Percentiles rank a stretch among this genome's conserved stretches.
phyloP scores from a whole-genome alignment of 148 eudicot species.

The Persicaria maculosa region DNA sequence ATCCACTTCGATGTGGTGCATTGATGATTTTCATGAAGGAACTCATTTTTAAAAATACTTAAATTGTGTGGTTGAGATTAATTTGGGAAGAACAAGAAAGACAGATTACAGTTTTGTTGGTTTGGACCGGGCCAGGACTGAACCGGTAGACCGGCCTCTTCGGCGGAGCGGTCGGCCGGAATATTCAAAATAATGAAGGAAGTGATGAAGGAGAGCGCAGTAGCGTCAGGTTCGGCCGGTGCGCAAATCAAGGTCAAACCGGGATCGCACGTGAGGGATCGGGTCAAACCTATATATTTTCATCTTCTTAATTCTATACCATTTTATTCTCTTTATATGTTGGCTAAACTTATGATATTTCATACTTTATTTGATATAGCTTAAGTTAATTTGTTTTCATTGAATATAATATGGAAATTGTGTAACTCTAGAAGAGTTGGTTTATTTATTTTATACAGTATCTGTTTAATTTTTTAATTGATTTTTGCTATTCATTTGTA shows the following conservation, averaged over 20 bases:
- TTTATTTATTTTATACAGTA: too few relatives aligned
- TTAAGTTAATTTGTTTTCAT: too few relatives aligned
- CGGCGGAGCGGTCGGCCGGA: constrained; percentile 1
- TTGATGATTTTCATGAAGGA: not conserved
- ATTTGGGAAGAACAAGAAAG: not conserved
- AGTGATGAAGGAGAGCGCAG: not conserved
- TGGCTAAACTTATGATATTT: not conserved
- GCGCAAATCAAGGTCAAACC: constrained; percentile 9
- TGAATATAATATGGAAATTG: too few relatives aligned
- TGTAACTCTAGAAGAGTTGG: too few relatives aligned
- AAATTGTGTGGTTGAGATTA: not conserved
- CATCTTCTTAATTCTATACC: not conserved
- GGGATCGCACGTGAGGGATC: constrained; percentile 42
- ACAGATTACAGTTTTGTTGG: constrained; percentile 9
- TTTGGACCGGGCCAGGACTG: constrained; percentile 1
- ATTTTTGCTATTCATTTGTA: too few relatives aligned
- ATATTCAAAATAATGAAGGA: not conserved
- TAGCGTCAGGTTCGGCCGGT: constrained; percentile 1
- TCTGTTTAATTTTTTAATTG: too few relatives aligned
- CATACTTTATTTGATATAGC: not conserved
- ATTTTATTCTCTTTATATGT: not conserved
- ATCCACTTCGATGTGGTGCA: not conserved
- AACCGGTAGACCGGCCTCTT: constrained; percentile 8
- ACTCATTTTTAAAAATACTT: not conserved
- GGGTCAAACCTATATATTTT: constrained; percentile 13